Conservation (phyloP, 495 filamentous ascomycete genomes). For the Penicillium angulare region DNA sequence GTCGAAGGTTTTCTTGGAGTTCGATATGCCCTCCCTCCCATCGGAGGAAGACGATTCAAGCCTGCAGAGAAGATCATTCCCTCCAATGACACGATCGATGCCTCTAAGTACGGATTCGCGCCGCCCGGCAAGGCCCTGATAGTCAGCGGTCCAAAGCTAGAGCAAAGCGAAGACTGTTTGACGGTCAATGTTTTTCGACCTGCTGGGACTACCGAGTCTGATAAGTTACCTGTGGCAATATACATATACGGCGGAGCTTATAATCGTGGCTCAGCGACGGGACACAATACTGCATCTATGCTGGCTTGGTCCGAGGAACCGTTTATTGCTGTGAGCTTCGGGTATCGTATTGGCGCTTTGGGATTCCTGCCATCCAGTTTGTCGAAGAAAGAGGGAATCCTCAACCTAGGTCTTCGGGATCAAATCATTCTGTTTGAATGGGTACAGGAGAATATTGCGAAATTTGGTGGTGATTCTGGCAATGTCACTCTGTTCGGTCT, state of each 20-base stretch:
- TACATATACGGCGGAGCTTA: constrained; percentile 48
- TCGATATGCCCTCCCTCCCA: constrained; percentile 57
- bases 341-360: constrained; percentile 59
- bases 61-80: constrained; percentile 39
- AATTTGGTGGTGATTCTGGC: constrained; percentile 60
- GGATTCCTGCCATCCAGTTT: constrained; percentile 58
- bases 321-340: constrained; percentile 60
- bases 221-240: constrained; percentile 55
- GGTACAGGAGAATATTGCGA: constrained; percentile 57
- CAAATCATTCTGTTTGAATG: constrained; percentile 58
- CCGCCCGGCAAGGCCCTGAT: constrained; percentile 29
- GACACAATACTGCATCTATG: constrained; percentile 47
- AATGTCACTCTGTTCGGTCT: constrained; percentile 63
- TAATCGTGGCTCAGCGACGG: constrained; percentile 35
- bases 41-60: constrained; percentile 55
- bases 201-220: constrained; percentile 18
- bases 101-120: constrained; percentile 33
- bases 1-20: constrained; percentile 61
- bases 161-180: constrained; percentile 53
- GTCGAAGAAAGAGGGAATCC: constrained; percentile 49
- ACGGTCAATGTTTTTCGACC: constrained; percentile 55
- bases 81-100: constrained; percentile 39
- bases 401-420: constrained; percentile 65
- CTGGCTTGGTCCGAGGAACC: constrained; percentile 54
- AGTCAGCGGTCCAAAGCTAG: constrained; percentile 23